Evolutionary conservation across 2,329 filamentous ascomycete genomes (phyloP).

Genomic region (Aspergillus fischeri): DNA sequence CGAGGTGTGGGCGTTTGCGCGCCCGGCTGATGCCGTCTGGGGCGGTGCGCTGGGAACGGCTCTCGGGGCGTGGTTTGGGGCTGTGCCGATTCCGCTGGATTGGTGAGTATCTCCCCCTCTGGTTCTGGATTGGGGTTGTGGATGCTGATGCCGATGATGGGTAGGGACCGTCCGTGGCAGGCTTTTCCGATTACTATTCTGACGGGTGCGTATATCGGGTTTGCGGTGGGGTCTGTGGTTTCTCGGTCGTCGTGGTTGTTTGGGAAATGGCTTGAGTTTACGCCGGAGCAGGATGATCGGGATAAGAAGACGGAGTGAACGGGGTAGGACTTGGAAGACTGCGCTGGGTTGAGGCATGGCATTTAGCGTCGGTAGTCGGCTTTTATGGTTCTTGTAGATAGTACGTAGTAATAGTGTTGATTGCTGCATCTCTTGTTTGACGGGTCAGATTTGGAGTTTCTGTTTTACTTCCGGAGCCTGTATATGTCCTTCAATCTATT

Average conservation of each 20-base stretch:
- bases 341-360: not conserved
- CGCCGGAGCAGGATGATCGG: constrained; percentile 15
- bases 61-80: constrained; percentile 85
- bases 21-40: constrained; percentile 79
- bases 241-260: constrained; percentile 29
- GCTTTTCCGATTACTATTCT: constrained; percentile 93
- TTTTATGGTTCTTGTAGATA: not conserved
- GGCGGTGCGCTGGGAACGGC: constrained; percentile 74
- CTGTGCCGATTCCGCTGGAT: constrained; percentile 90
- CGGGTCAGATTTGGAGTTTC: not conserved
- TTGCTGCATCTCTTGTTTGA: not conserved
- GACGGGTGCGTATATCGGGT: constrained; percentile 75
- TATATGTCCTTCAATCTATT: not conserved
- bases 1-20: constrained; percentile 62
- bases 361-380: not conserved
- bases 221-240: constrained; percentile 55
- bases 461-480: not conserved
- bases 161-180: constrained; percentile 92
- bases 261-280: constrained; percentile 34
- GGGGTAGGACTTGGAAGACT: not conserved
- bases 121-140: not conserved
- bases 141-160: not conserved
- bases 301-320: constrained; percentile 1
- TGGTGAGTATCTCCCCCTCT: constrained; percentile 53
- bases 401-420: not conserved